Conservation (phyloP, 306 rosid genomes). For the Fragaria iinumae region DNA sequence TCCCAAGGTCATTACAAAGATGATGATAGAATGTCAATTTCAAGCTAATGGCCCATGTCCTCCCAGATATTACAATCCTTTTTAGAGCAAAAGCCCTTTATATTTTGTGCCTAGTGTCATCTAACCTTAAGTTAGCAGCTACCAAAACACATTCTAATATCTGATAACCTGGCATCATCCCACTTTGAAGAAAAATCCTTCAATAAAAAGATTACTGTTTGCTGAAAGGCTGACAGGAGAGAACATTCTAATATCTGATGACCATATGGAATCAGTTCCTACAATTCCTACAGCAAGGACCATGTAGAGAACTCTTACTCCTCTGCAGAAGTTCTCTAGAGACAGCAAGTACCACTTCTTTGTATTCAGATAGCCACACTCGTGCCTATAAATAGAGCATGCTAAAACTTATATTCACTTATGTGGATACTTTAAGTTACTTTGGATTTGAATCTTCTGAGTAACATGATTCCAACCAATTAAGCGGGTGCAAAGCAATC, state of each 20-base stretch:
- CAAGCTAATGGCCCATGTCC: neutral
- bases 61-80: neutral
- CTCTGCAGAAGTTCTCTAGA: neutral
- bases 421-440: conserved; percentile 4
- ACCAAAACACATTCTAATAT: neutral
- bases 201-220: neutral
- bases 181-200: neutral
- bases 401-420: neutral
- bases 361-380: neutral
- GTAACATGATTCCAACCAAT: neutral
- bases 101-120: neutral
- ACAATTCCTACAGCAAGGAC: conserved; percentile 2
- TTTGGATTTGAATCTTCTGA: neutral
- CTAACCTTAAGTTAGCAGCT: neutral
- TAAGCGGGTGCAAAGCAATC: neutral
- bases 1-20: neutral
- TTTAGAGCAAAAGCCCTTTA: neutral
- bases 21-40: neutral
- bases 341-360: neutral
- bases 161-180: neutral
- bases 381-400: neutral
- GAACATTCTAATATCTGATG: neutral
- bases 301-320: neutral
- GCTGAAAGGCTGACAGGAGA: neutral
- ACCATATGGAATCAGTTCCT: neutral